Base-by-base conservation (phyloP, 768 basidiomycete genomes). In the Amylocystis lapponica region DNA sequence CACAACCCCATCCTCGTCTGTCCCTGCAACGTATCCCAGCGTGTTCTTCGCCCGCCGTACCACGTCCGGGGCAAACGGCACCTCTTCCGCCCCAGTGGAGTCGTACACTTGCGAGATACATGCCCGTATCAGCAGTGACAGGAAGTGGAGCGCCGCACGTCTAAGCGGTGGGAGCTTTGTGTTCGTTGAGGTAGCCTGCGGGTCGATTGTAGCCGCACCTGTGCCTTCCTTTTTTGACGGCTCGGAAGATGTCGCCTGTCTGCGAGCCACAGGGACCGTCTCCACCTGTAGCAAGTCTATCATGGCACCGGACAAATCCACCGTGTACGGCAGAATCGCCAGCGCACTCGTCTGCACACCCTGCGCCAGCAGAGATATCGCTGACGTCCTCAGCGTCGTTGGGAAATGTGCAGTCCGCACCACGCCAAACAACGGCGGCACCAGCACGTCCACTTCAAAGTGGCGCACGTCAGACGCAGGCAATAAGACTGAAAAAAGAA, bases 111-210 rank as follows among this genome's bases (percentile, higher is more conserved):
- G 66, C n/a, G 62, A 63, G 0, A 71, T 78, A 14, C 71, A 68
- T 31, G 81, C 74, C n/a, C 75, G 72, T n/a, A 91, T 60, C 25
- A 92, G 66, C 8, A 83, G 56, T 0, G 79, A 70, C 32, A 95
- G 69, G 58, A 96, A 84, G 52, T 93, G 82, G n/a, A 96, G 57
- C 0, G 88, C 91, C 1, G 89, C 83, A 31, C 95, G 83, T 25
- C 94, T 78, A 3, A 97, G 67, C 1, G 88, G 74, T 1, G 94
- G 88, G 36, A 87, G 72, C 57, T 81, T 88, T 0, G 84, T 49
- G 52, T 82, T 67, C 3, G 64, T 64, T 0, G 75, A 69, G 0
- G 77, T 76, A 9, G 87, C 83, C 27, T 81, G 66, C 2, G 66
- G 56, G 58, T 85, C 81, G 59, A 80, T 75, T 11, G 62, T 68